Evolutionary conservation across 352 stramenopile genomes (phyloP).

Genomic region (Pythium grandisporangium): DNA sequence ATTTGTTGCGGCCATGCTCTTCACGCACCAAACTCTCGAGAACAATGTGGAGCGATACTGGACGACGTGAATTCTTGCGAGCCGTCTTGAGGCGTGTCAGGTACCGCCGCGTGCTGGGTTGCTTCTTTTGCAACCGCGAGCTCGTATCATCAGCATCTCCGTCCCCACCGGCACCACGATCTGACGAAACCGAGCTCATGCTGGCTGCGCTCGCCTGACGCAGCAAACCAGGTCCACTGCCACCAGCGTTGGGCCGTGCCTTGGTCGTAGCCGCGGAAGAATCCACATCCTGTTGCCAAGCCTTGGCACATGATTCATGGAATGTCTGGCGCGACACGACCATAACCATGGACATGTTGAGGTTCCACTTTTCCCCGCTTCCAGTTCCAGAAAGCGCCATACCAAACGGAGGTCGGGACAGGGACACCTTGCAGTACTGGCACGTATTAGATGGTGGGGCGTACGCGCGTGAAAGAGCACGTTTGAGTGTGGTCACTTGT

Average conservation of each 20-base stretch:
- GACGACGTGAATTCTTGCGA: conserved; percentile 44
- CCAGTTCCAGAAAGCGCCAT: conserved; percentile 67
- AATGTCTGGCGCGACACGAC: conserved; percentile 72
- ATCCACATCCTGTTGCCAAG: conserved; percentile 75
- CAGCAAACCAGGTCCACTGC: conserved; percentile 2
- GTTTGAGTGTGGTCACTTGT: conserved; percentile 75
- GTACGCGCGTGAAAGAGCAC: conserved; percentile 61
- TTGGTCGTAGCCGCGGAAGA: conserved; percentile 16
- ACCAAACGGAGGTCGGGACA: conserved; percentile 77
- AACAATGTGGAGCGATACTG: conserved; percentile 64
- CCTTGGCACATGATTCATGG: conserved; percentile 81
- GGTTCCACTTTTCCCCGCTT: conserved; percentile 73
- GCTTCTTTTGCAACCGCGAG: conserved; percentile 45
- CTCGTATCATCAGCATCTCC: conserved; percentile 11
- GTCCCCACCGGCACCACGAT: neutral
- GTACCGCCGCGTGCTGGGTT: conserved; percentile 74
- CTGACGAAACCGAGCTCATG: neutral
- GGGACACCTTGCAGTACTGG: conserved; percentile 69
- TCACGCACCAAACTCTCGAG: conserved; percentile 75
- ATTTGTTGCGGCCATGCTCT: conserved; percentile 72
- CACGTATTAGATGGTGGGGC: conserved; percentile 66
- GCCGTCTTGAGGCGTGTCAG: conserved; percentile 71
- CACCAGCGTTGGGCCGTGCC: neutral
- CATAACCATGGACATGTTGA: conserved; percentile 79
- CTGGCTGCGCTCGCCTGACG: conserved; percentile 5